Base-by-base conservation (phyloP, 2,329 filamentous ascomycete species). In the Pseudogymnoascus sp. region DNA sequence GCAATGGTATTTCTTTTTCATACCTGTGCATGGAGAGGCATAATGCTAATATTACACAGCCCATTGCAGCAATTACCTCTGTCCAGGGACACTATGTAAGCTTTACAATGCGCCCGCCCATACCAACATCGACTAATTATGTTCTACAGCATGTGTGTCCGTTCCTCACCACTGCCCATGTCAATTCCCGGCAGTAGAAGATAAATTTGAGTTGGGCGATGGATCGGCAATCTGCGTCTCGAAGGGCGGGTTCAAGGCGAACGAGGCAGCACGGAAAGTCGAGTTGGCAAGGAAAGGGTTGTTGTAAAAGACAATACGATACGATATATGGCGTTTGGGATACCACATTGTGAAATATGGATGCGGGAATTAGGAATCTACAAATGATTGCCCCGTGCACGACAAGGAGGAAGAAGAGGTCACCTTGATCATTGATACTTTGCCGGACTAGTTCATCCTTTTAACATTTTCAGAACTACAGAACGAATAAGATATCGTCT, bases 101-200 rank as follows among this genome's bases (percentile, higher is more conserved):
- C 29, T 37, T 35, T 21, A 19, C 60, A 12, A 31, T 31, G 7
- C 35, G n/a, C 31, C 14, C 35, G 14, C 37, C 7, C 29, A 19
- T 16, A 38, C 26, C 41, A 14, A 39, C 16, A 21, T 19, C 31
- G 21, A 21, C 38, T 59, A n/a, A 55, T 16, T 10, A 60, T 41
- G n/a, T 26, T 21, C 33, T 26, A 16, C 61, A 77, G 90, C 92
- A 37, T 99, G 94, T 78, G 94, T 99, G 6, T 88, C 95, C 74
- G 94, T 96, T 78, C 92, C 94, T 1, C 93, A 97, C 74, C 94
- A 99, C 77, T 99, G 94, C 76, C 94, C 94, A 29, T 99, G 94
- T 77, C 82, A 91, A 1, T 96, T 89, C 78, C 86, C 89, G 1
- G 76, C 80, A 7, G 79, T 89, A 65, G 87, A 93, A 72, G 90